Percentiles rank a stretch among this genome's conserved stretches.
These are phyloP conservation scores for Aquilaria malaccensis DNA, from an alignment of 345 rosid species.

Conservation along the genomic window DNA sequence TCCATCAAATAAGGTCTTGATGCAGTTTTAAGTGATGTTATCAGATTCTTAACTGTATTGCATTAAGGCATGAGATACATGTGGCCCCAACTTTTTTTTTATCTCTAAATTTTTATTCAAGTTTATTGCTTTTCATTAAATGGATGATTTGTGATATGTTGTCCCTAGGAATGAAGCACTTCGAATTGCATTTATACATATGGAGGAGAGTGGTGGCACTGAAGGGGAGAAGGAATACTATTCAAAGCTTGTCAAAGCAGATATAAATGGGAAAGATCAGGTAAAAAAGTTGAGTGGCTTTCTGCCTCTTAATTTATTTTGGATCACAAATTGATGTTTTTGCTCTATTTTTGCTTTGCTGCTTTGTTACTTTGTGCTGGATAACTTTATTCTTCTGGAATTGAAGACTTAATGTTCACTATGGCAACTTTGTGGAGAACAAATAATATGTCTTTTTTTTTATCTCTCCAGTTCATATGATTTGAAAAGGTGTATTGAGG, in stretches of 20 bases:
- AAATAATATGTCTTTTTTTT: no score
- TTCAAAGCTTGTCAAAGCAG: constrained; percentile 97
- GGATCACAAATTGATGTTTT: background rate
- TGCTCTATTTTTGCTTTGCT: background rate
- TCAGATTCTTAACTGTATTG: no score
- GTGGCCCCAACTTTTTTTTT: no score
- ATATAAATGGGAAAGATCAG: constrained; percentile 98
- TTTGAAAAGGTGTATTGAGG: no score
- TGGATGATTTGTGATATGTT: background rate
- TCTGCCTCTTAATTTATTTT: constrained; percentile 5
- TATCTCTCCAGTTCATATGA: no score
- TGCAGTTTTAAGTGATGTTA: no score
- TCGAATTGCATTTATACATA: constrained; percentile 95
- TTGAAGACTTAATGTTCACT: background rate
- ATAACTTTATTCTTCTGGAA: background rate
- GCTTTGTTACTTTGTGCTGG: no score
- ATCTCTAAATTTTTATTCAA: no score
- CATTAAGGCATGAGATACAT: no score
- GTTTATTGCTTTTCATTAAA: no score
- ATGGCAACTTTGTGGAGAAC: no score
- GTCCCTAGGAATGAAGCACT: constrained; percentile 82
- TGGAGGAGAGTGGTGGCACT: constrained; percentile 53
- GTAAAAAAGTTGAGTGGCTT: constrained; percentile 23
- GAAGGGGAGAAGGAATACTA: constrained; percentile 65
- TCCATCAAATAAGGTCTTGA: no score